Conservation (phyloP, 2,329 filamentous ascomycete genomes). For the Chrysoporthe cubensis region DNA sequence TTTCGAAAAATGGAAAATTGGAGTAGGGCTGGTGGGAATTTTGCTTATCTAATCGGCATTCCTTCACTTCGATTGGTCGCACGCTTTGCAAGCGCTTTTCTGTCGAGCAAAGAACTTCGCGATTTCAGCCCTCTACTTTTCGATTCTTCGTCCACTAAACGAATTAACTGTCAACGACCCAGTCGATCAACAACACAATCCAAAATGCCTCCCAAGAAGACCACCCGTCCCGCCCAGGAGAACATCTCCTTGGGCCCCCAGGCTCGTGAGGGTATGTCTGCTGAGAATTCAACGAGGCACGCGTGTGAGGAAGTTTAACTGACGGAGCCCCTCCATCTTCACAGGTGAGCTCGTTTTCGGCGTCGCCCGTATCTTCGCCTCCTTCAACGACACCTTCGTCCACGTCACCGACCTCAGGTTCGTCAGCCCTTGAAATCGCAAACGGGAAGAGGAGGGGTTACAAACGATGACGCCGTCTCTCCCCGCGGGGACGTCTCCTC, state of each 20-base stretch:
- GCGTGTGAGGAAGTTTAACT: constrained; percentile 22
- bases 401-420: constrained; percentile 99
- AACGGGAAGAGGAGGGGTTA: constrained; percentile 16
- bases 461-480: background rate
- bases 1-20: constrained; percentile 29
- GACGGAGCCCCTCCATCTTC: constrained; percentile 30
- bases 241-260: constrained; percentile 98
- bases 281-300: constrained; percentile 16
- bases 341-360: constrained; percentile 95
- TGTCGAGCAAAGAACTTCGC: constrained; percentile 13
- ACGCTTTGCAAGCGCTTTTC: constrained; percentile 14
- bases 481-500: background rate
- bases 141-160: constrained; percentile 20
- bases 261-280: constrained; percentile 82
- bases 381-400: constrained; percentile 92
- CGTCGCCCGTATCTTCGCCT: constrained; percentile 97
- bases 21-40: constrained; percentile 20
- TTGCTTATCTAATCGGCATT: constrained; percentile 12
- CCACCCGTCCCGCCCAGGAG: constrained; percentile 82
- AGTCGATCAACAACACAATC: constrained; percentile 34
- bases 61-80: constrained; percentile 16
- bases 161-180: constrained; percentile 31
- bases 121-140: constrained; percentile 15
- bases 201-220: constrained; percentile 89
- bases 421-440: constrained; percentile 44